Evolutionary conservation across 108 stramenopile genomes (phyloP).

Genomic region (Nannochloropsis salina): DNA sequence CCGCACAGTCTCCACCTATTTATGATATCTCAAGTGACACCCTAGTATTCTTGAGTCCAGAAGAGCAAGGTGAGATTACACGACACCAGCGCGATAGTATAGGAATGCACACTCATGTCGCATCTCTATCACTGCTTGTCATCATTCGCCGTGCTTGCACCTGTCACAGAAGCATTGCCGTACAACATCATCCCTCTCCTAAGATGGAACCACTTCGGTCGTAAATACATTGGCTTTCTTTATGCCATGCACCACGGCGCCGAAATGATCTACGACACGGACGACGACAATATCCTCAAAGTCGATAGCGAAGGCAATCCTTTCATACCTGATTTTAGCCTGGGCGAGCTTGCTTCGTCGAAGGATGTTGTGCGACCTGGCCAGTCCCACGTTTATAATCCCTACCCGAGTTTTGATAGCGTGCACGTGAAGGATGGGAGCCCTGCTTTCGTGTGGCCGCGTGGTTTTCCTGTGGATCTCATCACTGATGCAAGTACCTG

Average conservation of each 20-base stretch:
- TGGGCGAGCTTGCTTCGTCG: neutral
- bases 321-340: neutral
- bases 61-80: neutral
- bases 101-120: neutral
- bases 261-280: conserved; percentile 58
- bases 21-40: neutral
- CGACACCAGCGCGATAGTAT: neutral
- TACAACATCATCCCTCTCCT: conserved; percentile 23
- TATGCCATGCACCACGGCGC: conserved; percentile 59
- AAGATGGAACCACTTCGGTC: conserved; percentile 58
- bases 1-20: neutral
- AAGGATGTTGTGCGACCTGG: neutral
- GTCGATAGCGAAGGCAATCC: neutral
- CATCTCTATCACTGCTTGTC: neutral
- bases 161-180: conserved; percentile 35
- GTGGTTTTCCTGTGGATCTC: conserved; percentile 57
- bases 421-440: conserved; percentile 29
- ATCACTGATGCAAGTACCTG: conserved; percentile 26
- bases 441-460: conserved; percentile 54
- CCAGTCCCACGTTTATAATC: conserved; percentile 45
- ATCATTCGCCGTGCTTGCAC: neutral
- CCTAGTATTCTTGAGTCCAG: neutral
- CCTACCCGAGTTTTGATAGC: conserved; percentile 48
- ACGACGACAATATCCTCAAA: conserved; percentile 60
- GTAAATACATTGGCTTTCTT: conserved; percentile 63